Percentiles rank a stretch among this genome's conserved stretches.
These are phyloP conservation scores for Blastocystis sp. DNA, from an alignment of 352 stramenopile species.

Conservation along the genomic window DNA sequence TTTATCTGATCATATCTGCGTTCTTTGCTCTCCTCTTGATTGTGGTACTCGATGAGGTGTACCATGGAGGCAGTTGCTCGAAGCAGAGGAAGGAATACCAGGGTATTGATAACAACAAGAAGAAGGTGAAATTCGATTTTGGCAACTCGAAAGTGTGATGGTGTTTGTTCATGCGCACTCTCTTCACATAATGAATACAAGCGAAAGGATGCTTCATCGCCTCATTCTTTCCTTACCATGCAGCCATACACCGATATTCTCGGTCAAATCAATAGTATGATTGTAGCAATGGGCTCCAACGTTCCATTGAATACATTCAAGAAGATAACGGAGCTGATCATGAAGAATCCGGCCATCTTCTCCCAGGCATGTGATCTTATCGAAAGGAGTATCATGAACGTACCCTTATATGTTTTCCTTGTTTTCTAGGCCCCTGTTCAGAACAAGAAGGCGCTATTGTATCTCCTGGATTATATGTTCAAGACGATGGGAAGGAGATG, in stretches of 20 bases:
- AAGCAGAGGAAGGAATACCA: constrained; percentile 40
- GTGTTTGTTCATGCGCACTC: background rate
- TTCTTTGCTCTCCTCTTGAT: background rate
- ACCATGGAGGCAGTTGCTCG: constrained; percentile 39
- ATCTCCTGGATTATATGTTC: constrained; percentile 43
- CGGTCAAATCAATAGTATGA: background rate
- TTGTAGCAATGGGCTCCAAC: background rate
- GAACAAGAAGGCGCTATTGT: constrained; percentile 13
- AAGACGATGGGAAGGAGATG: background rate
- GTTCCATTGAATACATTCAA: constrained; percentile 21
- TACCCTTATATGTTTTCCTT: background rate
- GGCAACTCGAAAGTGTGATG: constrained; percentile 43
- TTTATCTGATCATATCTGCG: constrained; percentile 30
- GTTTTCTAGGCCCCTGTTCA: constrained; percentile 14
- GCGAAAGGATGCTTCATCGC: background rate
- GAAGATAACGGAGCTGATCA: constrained; percentile 5
- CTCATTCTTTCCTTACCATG: background rate
- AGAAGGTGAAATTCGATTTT: constrained; percentile 49
- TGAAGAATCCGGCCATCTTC: constrained; percentile 3
- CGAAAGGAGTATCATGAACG: constrained; percentile 6
- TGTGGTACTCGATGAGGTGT: constrained; percentile 32
- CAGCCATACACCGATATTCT: background rate
- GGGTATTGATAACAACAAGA: constrained; percentile 48
- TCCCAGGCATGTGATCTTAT: constrained; percentile 17
- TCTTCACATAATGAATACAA: background rate